phyloP scores from a whole-genome alignment of 2,329 filamentous ascomycete species.

The Penicillium glabrum region DNA sequence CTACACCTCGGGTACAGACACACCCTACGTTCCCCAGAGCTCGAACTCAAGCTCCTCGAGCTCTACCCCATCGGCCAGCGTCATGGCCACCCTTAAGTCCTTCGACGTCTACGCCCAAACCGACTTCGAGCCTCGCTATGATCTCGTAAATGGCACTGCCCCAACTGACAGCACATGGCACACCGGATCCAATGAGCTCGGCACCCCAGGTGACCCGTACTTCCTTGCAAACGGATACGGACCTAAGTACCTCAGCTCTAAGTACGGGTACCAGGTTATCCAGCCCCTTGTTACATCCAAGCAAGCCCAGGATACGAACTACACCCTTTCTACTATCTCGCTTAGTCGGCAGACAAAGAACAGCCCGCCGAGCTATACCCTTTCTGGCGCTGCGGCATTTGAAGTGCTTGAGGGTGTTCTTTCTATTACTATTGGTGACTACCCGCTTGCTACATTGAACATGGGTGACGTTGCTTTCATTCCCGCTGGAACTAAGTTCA shows the following conservation, averaged over 20 bases:
- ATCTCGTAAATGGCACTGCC: constrained; percentile 44
- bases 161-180: constrained; percentile 40
- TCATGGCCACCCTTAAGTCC: constrained; percentile 37
- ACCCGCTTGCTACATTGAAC: constrained; percentile 28
- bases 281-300: constrained; percentile 44
- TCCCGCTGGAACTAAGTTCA: constrained; percentile 27
- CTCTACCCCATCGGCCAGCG: constrained; percentile 11
- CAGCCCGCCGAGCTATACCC: constrained; percentile 21
- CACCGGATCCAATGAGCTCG: constrained; percentile 36
- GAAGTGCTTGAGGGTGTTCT: constrained; percentile 42
- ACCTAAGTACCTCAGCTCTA: constrained; percentile 45
- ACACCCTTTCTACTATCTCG: constrained; percentile 47
- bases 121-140: constrained; percentile 41
- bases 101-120: constrained; percentile 49
- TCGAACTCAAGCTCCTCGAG: constrained; percentile 28
- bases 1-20: constrained; percentile 34
- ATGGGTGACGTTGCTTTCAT: constrained; percentile 44
- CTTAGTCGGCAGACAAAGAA: constrained; percentile 31
- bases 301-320: constrained; percentile 41
- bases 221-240: constrained; percentile 50
- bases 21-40: constrained; percentile 38
- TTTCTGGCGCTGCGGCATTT: constrained; percentile 37
- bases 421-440: constrained; percentile 33
- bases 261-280: constrained; percentile 44
- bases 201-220: constrained; percentile 36